phyloP scores from a whole-genome alignment of 2,329 filamentous ascomycete species.

The Diaporthe humulicola region DNA sequence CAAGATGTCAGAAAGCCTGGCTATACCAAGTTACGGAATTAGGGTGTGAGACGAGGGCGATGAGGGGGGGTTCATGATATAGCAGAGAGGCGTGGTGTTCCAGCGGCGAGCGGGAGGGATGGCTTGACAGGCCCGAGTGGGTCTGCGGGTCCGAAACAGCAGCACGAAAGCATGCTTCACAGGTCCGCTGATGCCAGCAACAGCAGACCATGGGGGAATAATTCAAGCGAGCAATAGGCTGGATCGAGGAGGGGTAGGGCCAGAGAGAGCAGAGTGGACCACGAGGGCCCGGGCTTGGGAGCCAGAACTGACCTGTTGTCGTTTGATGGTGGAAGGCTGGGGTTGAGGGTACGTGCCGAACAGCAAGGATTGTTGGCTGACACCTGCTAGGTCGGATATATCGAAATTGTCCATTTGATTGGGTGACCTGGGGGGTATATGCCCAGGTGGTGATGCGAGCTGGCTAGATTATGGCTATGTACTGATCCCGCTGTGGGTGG shows the following conservation, averaged over 20 bases:
- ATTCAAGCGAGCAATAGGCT: slow-evolving; percentile 14
- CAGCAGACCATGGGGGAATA: slow-evolving; percentile 25
- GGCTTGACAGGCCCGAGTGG: slow-evolving; percentile 28
- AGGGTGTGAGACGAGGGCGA: not conserved
- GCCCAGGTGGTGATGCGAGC: slow-evolving; percentile 19
- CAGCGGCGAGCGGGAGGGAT: not conserved
- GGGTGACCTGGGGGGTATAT: not conserved
- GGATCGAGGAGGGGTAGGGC: slow-evolving; percentile 20
- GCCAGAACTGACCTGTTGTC: slow-evolving; percentile 40
- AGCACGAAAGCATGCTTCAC: slow-evolving; percentile 3
- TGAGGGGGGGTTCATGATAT: slow-evolving; percentile 19
- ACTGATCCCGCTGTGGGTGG: slow-evolving; percentile 1
- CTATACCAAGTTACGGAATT: not conserved
- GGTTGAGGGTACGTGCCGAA: slow-evolving; percentile 39
- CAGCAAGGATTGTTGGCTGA: slow-evolving; percentile 38
- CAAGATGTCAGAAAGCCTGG: not conserved
- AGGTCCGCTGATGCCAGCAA: slow-evolving; percentile 29
- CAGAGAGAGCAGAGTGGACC: slow-evolving; percentile 15
- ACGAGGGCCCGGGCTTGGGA: slow-evolving; percentile 1
- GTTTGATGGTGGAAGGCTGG: slow-evolving; percentile 37
- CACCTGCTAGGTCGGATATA: slow-evolving; percentile 36
- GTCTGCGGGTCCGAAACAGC: slow-evolving; percentile 23
- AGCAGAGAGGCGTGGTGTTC: not conserved
- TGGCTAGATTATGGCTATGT: slow-evolving; percentile 7
- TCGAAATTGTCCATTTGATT: slow-evolving; percentile 40